phyloP scores from a whole-genome alignment of 2,329 filamentous ascomycete species.

The Pseudogymnoascus sp. region DNA sequence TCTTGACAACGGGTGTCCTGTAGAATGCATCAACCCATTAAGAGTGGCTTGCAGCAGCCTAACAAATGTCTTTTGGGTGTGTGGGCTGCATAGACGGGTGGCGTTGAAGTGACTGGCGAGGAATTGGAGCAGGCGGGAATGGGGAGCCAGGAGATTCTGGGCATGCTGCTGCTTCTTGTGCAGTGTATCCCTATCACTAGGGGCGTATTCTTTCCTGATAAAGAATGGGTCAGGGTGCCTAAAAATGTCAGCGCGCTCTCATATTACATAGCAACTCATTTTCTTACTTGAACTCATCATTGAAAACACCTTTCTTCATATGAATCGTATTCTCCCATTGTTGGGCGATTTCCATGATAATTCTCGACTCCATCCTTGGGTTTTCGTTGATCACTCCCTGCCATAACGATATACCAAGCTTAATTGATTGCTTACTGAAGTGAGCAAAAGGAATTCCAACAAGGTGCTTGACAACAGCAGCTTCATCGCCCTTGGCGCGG shows the following conservation, averaged over 20 bases:
- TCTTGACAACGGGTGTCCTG: slow-evolving; percentile 77
- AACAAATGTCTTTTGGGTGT: slow-evolving; percentile 75
- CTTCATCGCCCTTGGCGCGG: slow-evolving; percentile 66
- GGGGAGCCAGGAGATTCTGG: slow-evolving; percentile 79
- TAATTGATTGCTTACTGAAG: slow-evolving; percentile 93
- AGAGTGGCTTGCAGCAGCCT: slow-evolving; percentile 76
- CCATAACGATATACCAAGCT: slow-evolving; percentile 92
- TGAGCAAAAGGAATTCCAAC: slow-evolving; percentile 89
- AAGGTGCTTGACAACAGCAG: slow-evolving; percentile 75
- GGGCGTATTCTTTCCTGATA: slow-evolving; percentile 83
- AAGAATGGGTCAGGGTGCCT: slow-evolving; percentile 83
- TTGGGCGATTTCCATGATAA: slow-evolving; percentile 80
- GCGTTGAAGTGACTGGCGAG: slow-evolving; percentile 93
- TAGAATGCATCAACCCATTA: slow-evolving; percentile 59
- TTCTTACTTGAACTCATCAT: slow-evolving; percentile 56
- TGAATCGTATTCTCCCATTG: slow-evolving; percentile 85
- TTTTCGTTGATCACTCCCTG: slow-evolving; percentile 96
- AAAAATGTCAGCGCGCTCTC: slow-evolving; percentile 28
- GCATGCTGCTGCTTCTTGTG: slow-evolving; percentile 70
- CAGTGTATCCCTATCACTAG: slow-evolving; percentile 72
- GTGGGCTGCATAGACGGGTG: slow-evolving; percentile 73
- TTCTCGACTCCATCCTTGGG: slow-evolving; percentile 74
- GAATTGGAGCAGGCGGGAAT: slow-evolving; percentile 80
- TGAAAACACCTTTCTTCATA: slow-evolving; percentile 75
- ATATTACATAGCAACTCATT: neutral